Base-by-base conservation (phyloP, 176 grass and related monocot species). In the Oryza punctata region DNA sequence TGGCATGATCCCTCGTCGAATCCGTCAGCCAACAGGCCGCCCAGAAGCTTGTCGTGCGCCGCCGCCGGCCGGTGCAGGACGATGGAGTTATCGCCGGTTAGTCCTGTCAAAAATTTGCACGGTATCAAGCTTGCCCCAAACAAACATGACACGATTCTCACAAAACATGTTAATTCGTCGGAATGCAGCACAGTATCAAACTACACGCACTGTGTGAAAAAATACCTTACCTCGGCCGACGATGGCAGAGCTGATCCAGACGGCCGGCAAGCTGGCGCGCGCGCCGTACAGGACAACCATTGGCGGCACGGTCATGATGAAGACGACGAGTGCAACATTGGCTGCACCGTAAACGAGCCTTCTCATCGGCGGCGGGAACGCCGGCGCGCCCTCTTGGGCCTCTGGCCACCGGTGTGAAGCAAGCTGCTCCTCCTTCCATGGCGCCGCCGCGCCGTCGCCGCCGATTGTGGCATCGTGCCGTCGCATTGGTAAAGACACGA, bases 11-110 rank as follows among this genome's bases (percentile, higher is more conserved):
- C 9, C 30, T 83, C 81, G 9, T 87, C 76, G 40, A 89, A 50
- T 23, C 85, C 82, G 10, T 83, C 83, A 0, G 81, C 69, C 14
- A 97, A 67, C 10, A 93, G 85, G 16, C 94, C 89, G 35, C 76
- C 72, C 28, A 93, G 86, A 60, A 93, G 82, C 73, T 26, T 89
- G 78, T 93, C 94, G 28, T 7, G n/a, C 0, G 24, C 44, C 0
- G 43, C 26, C 0, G 59, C 44, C 69, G 70, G 2, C 69, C 67
- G 16, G 1, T 11, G 27, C n/a, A 15, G 50, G 68, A 79, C 7
- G 37, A 38, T 0, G 37, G 46, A 43, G 14, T 14, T 52, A 7
- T 73, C 73, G 23, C 46, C 26, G 24, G 77, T 70, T 38, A 7
- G 8, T 38, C 37, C 37, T 38, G 37, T 38, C 7, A 6, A 1